These are phyloP conservation scores for Eucalyptus sp. DNA, from an alignment of 345 rosid genomes.

Conservation along the genomic window DNA sequence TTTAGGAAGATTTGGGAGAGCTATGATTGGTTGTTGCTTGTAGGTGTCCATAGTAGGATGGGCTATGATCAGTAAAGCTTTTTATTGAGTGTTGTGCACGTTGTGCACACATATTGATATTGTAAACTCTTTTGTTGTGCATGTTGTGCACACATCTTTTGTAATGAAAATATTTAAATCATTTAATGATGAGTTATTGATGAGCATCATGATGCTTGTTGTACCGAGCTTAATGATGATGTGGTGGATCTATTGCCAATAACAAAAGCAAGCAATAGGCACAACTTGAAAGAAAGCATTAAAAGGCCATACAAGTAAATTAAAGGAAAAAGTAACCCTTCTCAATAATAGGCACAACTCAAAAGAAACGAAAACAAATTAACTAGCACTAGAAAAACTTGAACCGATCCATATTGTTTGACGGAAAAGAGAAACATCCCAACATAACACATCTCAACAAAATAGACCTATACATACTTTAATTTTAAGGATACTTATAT, in stretches of 20 bases:
- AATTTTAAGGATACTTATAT: not conserved
- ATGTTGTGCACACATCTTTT: not conserved
- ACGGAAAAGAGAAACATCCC: not conserved
- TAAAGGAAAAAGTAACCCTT: not conserved
- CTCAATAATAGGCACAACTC: not conserved
- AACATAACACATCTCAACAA: no score
- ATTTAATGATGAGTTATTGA: not conserved
- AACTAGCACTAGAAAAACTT: not conserved
- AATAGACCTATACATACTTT: not conserved
- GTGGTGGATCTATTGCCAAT: not conserved
- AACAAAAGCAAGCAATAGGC: not conserved
- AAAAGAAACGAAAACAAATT: not conserved
- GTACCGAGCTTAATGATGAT: not conserved
- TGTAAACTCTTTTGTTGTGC: not conserved
- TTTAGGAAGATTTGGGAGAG: not conserved
- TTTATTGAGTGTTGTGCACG: not conserved
- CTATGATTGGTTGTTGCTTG: not conserved
- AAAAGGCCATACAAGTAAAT: not conserved
- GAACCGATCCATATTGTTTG: not conserved
- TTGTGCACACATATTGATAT: no score
- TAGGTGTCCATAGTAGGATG: not conserved
- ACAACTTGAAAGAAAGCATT: no score
- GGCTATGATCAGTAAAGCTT: fast-evolving
- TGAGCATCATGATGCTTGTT: not conserved
- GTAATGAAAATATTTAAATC: not conserved